Conservation (phyloP, 176 grass and related monocot genomes). For the Neostapfia colusana region DNA sequence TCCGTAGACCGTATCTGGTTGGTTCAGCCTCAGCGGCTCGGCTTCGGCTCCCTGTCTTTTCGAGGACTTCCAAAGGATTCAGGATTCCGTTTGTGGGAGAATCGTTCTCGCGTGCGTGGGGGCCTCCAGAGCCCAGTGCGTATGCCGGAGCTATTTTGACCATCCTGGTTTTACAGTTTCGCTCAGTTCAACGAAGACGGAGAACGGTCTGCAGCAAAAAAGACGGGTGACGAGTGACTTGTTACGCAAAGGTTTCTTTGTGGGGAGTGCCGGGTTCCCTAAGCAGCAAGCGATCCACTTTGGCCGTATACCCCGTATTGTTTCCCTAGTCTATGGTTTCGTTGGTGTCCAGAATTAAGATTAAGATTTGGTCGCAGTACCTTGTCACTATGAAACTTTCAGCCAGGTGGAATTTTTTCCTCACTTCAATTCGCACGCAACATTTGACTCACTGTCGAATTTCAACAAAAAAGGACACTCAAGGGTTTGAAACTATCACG, state of each 20-base stretch:
- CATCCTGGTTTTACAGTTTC: neutral
- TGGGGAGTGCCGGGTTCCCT: neutral
- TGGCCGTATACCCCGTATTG: neutral
- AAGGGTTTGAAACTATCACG: too few relatives aligned
- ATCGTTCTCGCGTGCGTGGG: constrained; percentile 5
- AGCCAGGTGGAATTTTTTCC: too few relatives aligned
- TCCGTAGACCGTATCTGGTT: constrained; percentile 8
- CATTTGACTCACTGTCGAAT: too few relatives aligned
- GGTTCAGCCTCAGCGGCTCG: too few relatives aligned
- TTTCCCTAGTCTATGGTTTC: neutral
- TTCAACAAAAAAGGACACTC: too few relatives aligned
- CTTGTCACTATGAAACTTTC: neutral
- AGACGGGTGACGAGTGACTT: neutral
- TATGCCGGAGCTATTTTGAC: neutral
- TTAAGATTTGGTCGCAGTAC: neutral
- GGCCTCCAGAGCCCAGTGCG: neutral
- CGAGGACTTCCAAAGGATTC: neutral
- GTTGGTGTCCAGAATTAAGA: neutral
- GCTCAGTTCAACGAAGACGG: neutral
- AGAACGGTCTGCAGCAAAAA: neutral
- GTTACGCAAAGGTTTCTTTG: neutral
- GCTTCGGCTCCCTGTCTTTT: neutral
- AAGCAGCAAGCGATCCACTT: neutral
- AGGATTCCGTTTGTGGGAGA: neutral
- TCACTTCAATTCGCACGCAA: too few relatives aligned